phyloP scores from a whole-genome alignment of 495 filamentous ascomycete genomes.

The Amphirosellinia nigrospora region DNA sequence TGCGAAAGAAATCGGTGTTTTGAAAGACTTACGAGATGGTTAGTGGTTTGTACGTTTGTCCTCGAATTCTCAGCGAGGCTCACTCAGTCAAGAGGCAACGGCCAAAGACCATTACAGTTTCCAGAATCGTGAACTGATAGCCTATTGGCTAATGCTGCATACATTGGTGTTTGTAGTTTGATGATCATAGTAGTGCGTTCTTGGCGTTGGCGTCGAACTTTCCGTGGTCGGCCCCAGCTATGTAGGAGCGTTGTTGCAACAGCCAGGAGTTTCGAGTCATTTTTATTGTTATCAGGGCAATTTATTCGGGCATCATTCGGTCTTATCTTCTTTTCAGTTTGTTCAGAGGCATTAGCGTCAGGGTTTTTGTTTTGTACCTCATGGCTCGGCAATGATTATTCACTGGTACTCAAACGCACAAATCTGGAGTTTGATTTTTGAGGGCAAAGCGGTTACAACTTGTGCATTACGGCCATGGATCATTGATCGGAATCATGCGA shows the following conservation, averaged over 20 bases:
- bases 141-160: slow-evolving; percentile 41
- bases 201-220: slow-evolving; percentile 39
- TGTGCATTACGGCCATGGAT: slow-evolving; percentile 22
- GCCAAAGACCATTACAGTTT: slow-evolving; percentile 22
- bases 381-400: slow-evolving; percentile 22
- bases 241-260: slow-evolving; percentile 23
- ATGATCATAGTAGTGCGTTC: slow-evolving; percentile 39
- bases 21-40: slow-evolving; percentile 31
- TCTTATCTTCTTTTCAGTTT: slow-evolving; percentile 22
- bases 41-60: background rate
- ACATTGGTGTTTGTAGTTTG: slow-evolving; percentile 39
- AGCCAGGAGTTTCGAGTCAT: slow-evolving; percentile 20
- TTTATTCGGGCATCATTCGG: slow-evolving; percentile 14
- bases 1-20: slow-evolving; percentile 32
- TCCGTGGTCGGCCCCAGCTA: slow-evolving; percentile 12
- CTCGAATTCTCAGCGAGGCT: slow-evolving; percentile 22
- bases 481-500: slow-evolving; percentile 18
- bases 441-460: slow-evolving; percentile 18
- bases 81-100: slow-evolving; percentile 16
- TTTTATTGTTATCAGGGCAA: slow-evolving; percentile 3
- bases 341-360: slow-evolving; percentile 26
- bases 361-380: slow-evolving; percentile 27
- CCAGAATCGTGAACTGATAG: slow-evolving; percentile 30
- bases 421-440: slow-evolving; percentile 23
- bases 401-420: slow-evolving; percentile 18